Conservation (phyloP, 2,329 filamentous ascomycete genomes). For the Fusarium sp. region DNA sequence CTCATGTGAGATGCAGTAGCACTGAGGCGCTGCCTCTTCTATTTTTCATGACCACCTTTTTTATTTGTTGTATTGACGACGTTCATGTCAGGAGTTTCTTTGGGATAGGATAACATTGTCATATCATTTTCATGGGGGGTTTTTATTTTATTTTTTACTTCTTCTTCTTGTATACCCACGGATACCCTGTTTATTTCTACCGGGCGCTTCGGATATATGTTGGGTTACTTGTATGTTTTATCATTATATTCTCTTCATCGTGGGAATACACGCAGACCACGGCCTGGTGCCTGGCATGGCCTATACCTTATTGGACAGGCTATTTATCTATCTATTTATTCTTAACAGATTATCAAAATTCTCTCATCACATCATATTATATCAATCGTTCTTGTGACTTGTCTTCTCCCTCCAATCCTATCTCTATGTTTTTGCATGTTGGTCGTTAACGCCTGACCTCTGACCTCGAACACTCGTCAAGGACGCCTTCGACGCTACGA, state of each 20-base stretch:
- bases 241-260: conserved; percentile 4
- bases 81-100: conserved; percentile 28
- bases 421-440: neutral
- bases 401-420: neutral
- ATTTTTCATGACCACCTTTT: conserved; percentile 15
- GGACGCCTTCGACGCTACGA: conserved; percentile 26
- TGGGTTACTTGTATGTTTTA: conserved; percentile 1
- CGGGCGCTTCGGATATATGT: conserved; percentile 23
- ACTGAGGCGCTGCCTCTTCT: conserved; percentile 12
- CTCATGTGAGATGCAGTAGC: conserved; percentile 13
- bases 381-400: neutral
- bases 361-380: neutral
- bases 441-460: conserved; percentile 7
- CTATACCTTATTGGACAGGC: conserved; percentile 8
- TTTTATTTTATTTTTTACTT: neutral
- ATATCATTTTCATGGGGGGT: too few species aligned
- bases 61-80: conserved; percentile 16
- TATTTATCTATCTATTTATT: neutral
- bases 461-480: neutral
- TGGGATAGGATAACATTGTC: neutral
- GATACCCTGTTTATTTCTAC: conserved; percentile 35
- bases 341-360: neutral
- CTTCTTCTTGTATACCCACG: conserved; percentile 27
- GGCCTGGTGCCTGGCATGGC: conserved; percentile 38
- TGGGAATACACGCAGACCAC: conserved; percentile 34